A percentile compares a stretch with the other conserved stretches of the same genome.
Evolutionary conservation across 495 filamentous ascomycete genomes (phyloP).

Genomic region (Annulohypoxylon bovei): DNA sequence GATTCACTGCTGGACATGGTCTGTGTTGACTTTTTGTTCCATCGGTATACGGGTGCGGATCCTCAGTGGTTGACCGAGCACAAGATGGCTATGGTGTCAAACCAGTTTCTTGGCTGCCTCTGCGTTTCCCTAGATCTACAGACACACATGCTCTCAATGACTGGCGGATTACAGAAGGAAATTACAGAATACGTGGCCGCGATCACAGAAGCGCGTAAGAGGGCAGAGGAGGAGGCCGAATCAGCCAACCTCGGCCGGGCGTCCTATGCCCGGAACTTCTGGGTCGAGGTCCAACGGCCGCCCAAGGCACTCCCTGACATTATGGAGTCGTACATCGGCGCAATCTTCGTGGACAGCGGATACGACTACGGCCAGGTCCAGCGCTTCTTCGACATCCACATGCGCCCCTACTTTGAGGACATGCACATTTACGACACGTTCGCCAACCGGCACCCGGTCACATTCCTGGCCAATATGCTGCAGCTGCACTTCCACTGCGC

Average conservation of each 20-base stretch:
- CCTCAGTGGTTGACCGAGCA: constrained; percentile 99
- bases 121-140: constrained; percentile 82
- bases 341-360: constrained; percentile 89
- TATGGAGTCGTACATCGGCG: constrained; percentile 88
- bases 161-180: constrained; percentile 65
- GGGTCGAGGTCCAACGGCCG: constrained; percentile 73
- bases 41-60: constrained; percentile 78
- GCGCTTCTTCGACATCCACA: constrained; percentile 75
- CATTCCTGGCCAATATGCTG: constrained; percentile 55
- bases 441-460: constrained; percentile 86
- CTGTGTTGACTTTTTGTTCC: constrained; percentile 82
- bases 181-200: constrained; percentile 77
- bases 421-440: constrained; percentile 90
- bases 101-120: constrained; percentile 89
- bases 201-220: constrained; percentile 64
- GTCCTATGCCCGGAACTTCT: constrained; percentile 77
- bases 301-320: constrained; percentile 92
- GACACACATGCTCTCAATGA: constrained; percentile 72
- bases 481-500: constrained; percentile 57
- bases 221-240: constrained; percentile 54
- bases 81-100: constrained; percentile 99
- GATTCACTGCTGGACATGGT: constrained; percentile 91
- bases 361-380: constrained; percentile 80
- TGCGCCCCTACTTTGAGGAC: constrained; percentile 84
- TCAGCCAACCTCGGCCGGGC: constrained; percentile 44